Evolutionary conservation across 2,329 filamentous ascomycete species (phyloP), one percentile per base, ranked within the genome.

Genomic region (Nemania sp.): DNA sequence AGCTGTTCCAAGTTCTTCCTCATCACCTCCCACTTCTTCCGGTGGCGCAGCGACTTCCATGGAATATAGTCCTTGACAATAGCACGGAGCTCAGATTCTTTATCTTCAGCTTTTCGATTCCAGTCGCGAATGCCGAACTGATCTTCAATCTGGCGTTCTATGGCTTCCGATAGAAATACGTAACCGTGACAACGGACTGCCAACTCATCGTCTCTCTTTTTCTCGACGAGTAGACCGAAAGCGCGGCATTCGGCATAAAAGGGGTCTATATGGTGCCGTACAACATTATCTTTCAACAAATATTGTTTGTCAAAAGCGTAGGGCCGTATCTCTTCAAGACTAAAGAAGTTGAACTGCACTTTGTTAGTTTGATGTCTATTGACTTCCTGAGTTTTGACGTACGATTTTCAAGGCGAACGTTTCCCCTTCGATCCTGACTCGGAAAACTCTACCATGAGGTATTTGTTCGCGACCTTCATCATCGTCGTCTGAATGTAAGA

Each of bases 1-100:
- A 63, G 6, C n/a, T 50, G n/a, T n/a, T 63, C 40, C 13, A 63
- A 13, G 6, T 57, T 65, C 5, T 42, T 45, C 37, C 56, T 65
- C 55, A 63, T 60, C 1, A 10, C 32, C 20, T 40, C 37, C 15
- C 42, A 52, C 7, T 15, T 29, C 18, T 39, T 54, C 9, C 21
- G 32, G 9, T 47, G 29, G 13, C 52, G 18, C 4, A 39, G 42
- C 20, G 42, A 17, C n/a, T 37, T 54, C 42, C 35, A 54, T 18
- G 3, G 17, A 18, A 54, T 39, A 12, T 46, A 47, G 15, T 54
- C 42, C 18, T 54, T 54, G 9, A 54, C 52, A 12, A 54, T 46
- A 10, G 34, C 52, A n/a, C 52, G 42, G 17, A 54, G 42, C 15
- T 7, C 13, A 29, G 6, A 7, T 12, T 18, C 10, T 1, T 54